Evolutionary conservation across 495 filamentous ascomycete species (phyloP), one percentile per base, ranked within the genome.

Genomic region (Penicillium mononematosum): DNA sequence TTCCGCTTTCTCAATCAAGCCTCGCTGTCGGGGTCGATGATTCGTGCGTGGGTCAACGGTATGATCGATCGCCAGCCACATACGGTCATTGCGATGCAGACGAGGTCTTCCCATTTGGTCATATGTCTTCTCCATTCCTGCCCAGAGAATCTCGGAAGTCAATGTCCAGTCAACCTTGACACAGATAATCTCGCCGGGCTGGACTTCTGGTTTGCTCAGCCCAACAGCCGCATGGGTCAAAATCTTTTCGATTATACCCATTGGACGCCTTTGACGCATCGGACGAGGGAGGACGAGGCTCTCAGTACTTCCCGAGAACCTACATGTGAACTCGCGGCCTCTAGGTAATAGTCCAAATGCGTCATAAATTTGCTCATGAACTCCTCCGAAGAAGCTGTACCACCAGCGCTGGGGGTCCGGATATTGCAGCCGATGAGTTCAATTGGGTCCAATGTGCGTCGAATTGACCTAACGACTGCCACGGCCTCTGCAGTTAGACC

Each of bases 381-480:
- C 7, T 42, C 39, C 39, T 42, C 17, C 39, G 17, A 19, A 42
- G 39, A 42, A 11, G 52, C 41, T 22, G n/a, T 32, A 12, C 52
- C 52, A 9, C 52, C 52, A 24, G 29, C 14, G 45, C 29, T 32
- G 24, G 42, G 24, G 32, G 52, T 55, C 29, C 52, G 52, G n/a
- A 45, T 45, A 32, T 55, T 45, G 12, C 25, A 55, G 8, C 52
- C 52, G 9, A 55, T 32, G 24, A 55, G 52, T 22, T 55, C 52
- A 25, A 55, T 45, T 20, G 52, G 52, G 12, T 55, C 52, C 42
- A 55, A 19, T 14, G 52, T 55, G 17, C 52, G 52, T 9, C 52
- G 52, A 24, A 55, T 44, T 34, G 52, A 41, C 22, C 52, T 43
- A 7, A 14, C 12, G 5, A 55, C 29, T 17, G 52, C 52, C 19